Percentiles rank a stretch among this genome's conserved stretches.
phyloP scores from a whole-genome alignment of 495 filamentous ascomycete species.

The Chaetomium cochliodes region DNA sequence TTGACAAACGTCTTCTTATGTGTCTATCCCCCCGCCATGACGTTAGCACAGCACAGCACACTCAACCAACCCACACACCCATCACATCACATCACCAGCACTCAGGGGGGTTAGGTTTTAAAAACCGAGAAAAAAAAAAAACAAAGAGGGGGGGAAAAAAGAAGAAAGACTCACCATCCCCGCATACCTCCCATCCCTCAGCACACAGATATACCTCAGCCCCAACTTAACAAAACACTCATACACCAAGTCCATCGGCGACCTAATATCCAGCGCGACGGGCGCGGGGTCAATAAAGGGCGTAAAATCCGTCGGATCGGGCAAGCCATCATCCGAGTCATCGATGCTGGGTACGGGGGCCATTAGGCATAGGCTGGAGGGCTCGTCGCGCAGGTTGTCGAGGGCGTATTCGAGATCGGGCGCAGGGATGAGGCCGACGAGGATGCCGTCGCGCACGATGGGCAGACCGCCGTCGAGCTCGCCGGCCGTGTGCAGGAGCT shows the following conservation, averaged over 20 bases:
- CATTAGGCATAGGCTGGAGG: constrained; percentile 78
- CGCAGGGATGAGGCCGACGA: constrained; percentile 88
- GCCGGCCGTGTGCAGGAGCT: constrained; percentile 76
- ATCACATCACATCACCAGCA: too few relatives aligned
- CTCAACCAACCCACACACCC: neutral
- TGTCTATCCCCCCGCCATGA: constrained; percentile 41
- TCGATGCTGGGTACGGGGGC: constrained; percentile 55
- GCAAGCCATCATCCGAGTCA: constrained; percentile 57
- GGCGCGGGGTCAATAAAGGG: constrained; percentile 90
- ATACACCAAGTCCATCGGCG: constrained; percentile 92
- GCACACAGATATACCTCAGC: constrained; percentile 86
- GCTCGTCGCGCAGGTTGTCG: constrained; percentile 74
- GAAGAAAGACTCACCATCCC: constrained; percentile 64
- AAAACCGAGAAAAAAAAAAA: too few relatives aligned
- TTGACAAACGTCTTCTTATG: constrained; percentile 98
- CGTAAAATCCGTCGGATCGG: constrained; percentile 80
- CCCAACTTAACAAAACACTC: constrained; percentile 97
- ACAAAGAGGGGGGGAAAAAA: neutral
- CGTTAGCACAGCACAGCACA: constrained; percentile 24
- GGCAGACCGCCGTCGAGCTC: constrained; percentile 92
- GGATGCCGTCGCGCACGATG: constrained; percentile 72
- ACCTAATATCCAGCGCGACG: constrained; percentile 80
- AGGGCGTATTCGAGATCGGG: constrained; percentile 93
- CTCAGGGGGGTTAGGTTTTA: too few relatives aligned
- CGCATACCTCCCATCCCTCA: constrained; percentile 78